phyloP scores from a whole-genome alignment of 2,329 filamentous ascomycete genomes.

The Blastomyces gilchristii region DNA sequence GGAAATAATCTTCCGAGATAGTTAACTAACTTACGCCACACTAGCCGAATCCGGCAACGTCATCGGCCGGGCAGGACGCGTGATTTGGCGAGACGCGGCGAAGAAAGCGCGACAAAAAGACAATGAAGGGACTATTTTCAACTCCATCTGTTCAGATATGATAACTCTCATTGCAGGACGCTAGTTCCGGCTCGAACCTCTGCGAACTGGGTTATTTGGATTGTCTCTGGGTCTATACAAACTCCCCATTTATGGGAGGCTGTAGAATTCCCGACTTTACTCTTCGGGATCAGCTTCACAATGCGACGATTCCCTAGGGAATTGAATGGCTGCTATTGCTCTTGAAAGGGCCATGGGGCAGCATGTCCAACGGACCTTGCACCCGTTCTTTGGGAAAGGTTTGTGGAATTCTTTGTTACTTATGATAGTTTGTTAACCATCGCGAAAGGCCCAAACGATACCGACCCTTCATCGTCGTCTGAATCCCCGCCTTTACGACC shows the following conservation, averaged over 20 bases:
- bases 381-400: slow-evolving; percentile 36
- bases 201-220: neutral
- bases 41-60: slow-evolving; percentile 9
- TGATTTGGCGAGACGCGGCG: slow-evolving; percentile 2
- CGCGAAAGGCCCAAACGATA: slow-evolving; percentile 10
- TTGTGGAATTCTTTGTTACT: slow-evolving; percentile 9
- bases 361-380: slow-evolving; percentile 29
- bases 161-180: neutral
- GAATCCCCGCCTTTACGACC: neutral
- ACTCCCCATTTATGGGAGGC: neutral
- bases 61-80: neutral
- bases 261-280: no score
- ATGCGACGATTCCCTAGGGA: neutral
- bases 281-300: neutral
- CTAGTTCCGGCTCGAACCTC: neutral
- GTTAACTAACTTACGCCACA: neutral
- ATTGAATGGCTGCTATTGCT: slow-evolving; percentile 7
- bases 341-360: slow-evolving; percentile 30
- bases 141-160: neutral
- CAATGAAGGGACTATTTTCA: neutral
- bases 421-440: neutral
- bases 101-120: neutral
- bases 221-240: neutral
- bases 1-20: neutral
- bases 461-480: neutral